Percentiles rank a stretch among this genome's conserved stretches.
Evolutionary conservation across 495 filamentous ascomycete species (phyloP).

Genomic region (Penicillium riverlandense): DNA sequence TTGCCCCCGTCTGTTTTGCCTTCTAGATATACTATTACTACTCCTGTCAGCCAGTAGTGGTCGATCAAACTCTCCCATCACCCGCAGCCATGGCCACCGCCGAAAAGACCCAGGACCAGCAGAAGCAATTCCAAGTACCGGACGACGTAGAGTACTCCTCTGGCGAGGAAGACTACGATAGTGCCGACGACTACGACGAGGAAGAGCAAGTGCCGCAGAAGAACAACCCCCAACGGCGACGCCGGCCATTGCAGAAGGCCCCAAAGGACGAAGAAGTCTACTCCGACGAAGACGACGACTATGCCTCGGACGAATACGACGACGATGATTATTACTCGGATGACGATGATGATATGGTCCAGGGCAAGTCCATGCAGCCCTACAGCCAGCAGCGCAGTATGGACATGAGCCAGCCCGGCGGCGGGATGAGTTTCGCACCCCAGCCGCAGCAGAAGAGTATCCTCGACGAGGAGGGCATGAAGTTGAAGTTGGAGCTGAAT

Average conservation of each 20-base stretch:
- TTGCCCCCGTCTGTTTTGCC: neutral
- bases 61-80: neutral
- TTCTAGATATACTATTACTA: neutral
- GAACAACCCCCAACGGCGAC: conserved; percentile 26
- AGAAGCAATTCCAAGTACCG: conserved; percentile 24
- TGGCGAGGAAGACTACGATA: conserved; percentile 35
- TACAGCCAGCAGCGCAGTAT: conserved; percentile 19
- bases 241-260: conserved; percentile 15
- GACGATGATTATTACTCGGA: conserved; percentile 18
- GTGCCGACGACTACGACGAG: conserved; percentile 25
- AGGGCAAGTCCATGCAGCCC: conserved; percentile 35
- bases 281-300: conserved; percentile 44
- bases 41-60: neutral
- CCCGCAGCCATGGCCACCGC: conserved; percentile 28
- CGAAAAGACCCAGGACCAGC: conserved; percentile 29
- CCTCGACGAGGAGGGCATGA: conserved; percentile 48
- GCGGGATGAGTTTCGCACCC: conserved; percentile 26
- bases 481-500: conserved; percentile 75
- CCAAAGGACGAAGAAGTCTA: conserved; percentile 42
- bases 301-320: conserved; percentile 20
- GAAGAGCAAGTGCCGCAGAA: conserved; percentile 8
- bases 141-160: conserved; percentile 25
- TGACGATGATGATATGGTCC: conserved; percentile 16
- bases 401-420: conserved; percentile 9
- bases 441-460: conserved; percentile 17